These are phyloP conservation scores for Ceratonia siliqua DNA, from an alignment of 306 rosid species.

Conservation along the genomic window DNA sequence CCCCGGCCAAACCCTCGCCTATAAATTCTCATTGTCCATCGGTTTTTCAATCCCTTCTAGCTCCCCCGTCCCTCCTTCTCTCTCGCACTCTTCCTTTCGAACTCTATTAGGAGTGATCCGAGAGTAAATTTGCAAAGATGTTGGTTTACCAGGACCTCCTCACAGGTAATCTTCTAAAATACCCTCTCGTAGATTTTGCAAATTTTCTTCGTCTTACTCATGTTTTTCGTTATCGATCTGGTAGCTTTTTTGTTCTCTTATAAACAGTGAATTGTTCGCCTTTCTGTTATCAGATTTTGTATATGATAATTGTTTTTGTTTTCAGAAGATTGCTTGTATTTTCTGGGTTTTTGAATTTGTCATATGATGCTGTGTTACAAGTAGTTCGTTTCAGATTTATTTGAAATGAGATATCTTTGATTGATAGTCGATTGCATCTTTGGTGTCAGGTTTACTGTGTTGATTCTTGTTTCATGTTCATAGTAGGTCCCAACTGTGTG, in stretches of 20 bases:
- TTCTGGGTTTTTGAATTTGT: neutral
- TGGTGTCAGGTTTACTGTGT: neutral
- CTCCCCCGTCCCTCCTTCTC: slow-evolving; percentile 34
- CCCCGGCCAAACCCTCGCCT: slow-evolving; percentile 54
- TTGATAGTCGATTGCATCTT: neutral
- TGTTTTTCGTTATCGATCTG: neutral
- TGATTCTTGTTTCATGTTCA: neutral
- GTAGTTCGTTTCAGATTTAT: neutral
- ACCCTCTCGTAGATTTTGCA: neutral
- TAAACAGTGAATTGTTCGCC: neutral
- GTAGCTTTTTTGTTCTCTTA: neutral
- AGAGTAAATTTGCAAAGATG: slow-evolving; percentile 49
- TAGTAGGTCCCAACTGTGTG: neutral
- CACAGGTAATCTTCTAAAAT: slow-evolving; percentile 35
- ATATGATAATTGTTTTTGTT: neutral
- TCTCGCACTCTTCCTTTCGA: neutral
- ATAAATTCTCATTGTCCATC: slow-evolving; percentile 30
- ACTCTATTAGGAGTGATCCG: slow-evolving; percentile 41
- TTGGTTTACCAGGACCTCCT: slow-evolving; percentile 73
- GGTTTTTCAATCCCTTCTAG: neutral
- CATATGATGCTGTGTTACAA: neutral
- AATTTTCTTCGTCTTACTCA: neutral
- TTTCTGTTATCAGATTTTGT: neutral
- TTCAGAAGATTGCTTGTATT: neutral
- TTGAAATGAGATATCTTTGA: neutral